Base-by-base conservation (phyloP, 768 basidiomycete genomes). In the Russula vinacea region DNA sequence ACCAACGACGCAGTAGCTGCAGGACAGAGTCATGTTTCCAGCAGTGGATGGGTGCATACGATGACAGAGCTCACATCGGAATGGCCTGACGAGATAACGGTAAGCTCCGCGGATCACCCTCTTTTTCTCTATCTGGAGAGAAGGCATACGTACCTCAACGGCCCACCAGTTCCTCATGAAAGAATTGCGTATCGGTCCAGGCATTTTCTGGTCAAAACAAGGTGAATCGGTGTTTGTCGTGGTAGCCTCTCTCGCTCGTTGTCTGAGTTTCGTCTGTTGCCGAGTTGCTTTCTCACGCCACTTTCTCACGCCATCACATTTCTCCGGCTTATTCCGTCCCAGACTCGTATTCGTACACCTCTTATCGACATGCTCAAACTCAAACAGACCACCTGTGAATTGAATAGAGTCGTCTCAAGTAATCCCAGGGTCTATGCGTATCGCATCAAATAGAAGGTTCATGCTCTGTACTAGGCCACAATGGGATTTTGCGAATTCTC, bases 1-100 rank as follows among this genome's bases (percentile, higher is more conserved):
- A 51, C 83, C 83, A 42, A 84, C 77, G 70, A 86, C 76, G 65
- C 73, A 76, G 62, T 80, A 82, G 58, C 81, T 84, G 54, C 2
- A 35, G 1, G 22, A 62, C 33, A 16, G 47, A 40, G 51, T 29
- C 22, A 62, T 39, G 10, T 35, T 24, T 32, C 32, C 50, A 29
- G 40, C 49, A 14, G 24, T 6, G 9, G 24, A 26, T n/a, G 1
- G n/a, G 40, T 56, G 7, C 1, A 22, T 33, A 29, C 29, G 29
- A 49, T 9, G 17, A 55, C 2, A 17, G 50, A 22, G 35, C 68
- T 62, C 44, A 69, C 68, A 69, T 67, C 32, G 68, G 68, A 56
- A 69, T 59, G 39, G 68, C 68, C 68, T 69, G 59, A 40, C n/a
- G 45, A 22, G 11, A 22, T 24, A n/a, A 59, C 19, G 39, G 26